These are phyloP conservation scores for Isatis tinctoria DNA, from an alignment of 345 rosid species.

Conservation along the genomic window DNA sequence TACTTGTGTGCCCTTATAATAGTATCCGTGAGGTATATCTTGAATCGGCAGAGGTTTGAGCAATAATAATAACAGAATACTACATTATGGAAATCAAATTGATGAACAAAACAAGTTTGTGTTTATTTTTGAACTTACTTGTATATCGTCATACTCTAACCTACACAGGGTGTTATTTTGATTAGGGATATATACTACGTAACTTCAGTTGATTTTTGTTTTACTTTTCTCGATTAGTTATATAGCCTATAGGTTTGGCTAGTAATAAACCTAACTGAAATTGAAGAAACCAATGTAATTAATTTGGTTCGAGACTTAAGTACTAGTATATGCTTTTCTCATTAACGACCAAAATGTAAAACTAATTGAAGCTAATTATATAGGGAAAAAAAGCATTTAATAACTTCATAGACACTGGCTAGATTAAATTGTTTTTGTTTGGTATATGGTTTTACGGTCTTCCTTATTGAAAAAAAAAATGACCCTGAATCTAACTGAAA, in stretches of 20 bases:
- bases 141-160: neutral
- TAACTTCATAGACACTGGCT: neutral
- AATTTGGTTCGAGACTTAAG: neutral
- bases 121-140: neutral
- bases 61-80: neutral
- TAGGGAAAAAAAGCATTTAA: no score
- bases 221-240: neutral
- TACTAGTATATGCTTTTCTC: neutral
- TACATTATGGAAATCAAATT: neutral
- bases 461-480: neutral
- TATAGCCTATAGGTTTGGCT: neutral
- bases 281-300: neutral
- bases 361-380: neutral
- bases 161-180: neutral
- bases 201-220: neutral
- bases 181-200: neutral
- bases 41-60: constrained; percentile 10
- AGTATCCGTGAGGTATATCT: constrained; percentile 15
- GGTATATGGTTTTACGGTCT: neutral
- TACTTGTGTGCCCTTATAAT: constrained; percentile 29
- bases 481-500: neutral
- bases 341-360: neutral
- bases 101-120: neutral
- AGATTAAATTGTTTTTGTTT: neutral
- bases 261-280: neutral